phyloP scores from a whole-genome alignment of 2,329 filamentous ascomycete species.

The Aspergillus sp. region DNA sequence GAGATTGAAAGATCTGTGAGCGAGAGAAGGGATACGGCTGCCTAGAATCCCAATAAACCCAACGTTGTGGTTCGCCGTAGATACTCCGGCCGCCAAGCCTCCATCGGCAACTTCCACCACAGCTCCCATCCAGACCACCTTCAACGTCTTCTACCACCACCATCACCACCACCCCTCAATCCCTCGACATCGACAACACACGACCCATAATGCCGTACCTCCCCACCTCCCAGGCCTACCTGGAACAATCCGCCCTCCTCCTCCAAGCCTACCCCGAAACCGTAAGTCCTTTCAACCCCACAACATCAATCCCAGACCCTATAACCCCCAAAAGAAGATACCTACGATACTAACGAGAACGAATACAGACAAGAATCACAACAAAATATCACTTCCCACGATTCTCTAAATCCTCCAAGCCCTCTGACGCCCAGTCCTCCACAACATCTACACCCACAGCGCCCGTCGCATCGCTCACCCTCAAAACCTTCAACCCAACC shows the following conservation, averaged over 20 bases:
- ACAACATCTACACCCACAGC: conserved; percentile 35
- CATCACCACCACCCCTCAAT: not conserved
- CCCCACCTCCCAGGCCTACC: conserved; percentile 82
- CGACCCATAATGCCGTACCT: conserved; percentile 69
- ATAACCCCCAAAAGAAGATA: not conserved
- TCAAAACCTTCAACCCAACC: conserved; percentile 86
- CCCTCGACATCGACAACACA: not conserved
- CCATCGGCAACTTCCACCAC: not conserved
- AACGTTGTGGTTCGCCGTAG: too few species aligned
- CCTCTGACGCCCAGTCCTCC: not conserved
- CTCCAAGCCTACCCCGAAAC: conserved; percentile 81
- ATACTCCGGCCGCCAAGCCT: too few species aligned
- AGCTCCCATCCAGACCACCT: not conserved
- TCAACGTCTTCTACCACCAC: not conserved
- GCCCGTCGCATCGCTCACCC: conserved; percentile 66
- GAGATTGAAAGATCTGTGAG: too few species aligned
- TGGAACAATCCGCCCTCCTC: conserved; percentile 80
- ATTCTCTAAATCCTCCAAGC: conserved; percentile 5
- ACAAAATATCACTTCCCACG: conserved; percentile 77
- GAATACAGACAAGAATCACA: conserved; percentile 76
- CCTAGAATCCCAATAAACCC: too few species aligned
- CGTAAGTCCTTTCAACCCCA: conserved; percentile 51
- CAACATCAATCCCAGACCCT: not conserved
- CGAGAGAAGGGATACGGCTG: too few species aligned
- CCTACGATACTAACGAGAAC: not conserved